Conservation (phyloP, 768 basidiomycete species). For the Jaapia argillacea region DNA sequence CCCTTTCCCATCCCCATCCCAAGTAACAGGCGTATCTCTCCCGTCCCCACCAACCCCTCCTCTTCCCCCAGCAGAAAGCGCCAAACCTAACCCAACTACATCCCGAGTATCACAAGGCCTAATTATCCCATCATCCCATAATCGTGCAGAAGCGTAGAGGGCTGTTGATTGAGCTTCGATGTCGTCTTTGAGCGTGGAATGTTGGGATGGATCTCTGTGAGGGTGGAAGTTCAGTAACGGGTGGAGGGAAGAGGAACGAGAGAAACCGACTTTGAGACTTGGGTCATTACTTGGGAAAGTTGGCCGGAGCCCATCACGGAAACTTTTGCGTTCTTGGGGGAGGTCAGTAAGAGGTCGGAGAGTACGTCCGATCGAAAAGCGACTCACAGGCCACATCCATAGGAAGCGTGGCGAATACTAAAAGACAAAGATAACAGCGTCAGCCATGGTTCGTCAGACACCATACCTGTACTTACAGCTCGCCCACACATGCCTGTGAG, state of each 20-base stretch:
- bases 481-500: constrained; percentile 83
- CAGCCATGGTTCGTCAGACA: constrained; percentile 3
- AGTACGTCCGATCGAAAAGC: background rate
- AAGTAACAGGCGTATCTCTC: constrained; percentile 25
- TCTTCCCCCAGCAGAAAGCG: constrained; percentile 51
- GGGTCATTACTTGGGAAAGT: constrained; percentile 86
- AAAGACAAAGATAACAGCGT: constrained; percentile 1
- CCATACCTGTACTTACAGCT: constrained; percentile 48
- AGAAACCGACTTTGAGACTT: constrained; percentile 63
- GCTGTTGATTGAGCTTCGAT: constrained; percentile 88
- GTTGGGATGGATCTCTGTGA: constrained; percentile 68
- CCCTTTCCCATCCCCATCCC: constrained; percentile 62
- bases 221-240: background rate
- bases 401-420: constrained; percentile 92
- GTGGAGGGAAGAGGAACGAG: background rate
- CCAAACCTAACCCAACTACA: constrained; percentile 80
- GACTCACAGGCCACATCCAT: constrained; percentile 94
- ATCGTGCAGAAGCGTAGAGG: constrained; percentile 79
- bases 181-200: constrained; percentile 60
- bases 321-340: constrained; percentile 71
- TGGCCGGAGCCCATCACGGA: constrained; percentile 95
- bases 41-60: constrained; percentile 8
- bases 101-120: constrained; percentile 83
- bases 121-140: constrained; percentile 94
- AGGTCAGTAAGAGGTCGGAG: constrained; percentile 4